A percentile compares a stretch with the other conserved stretches of the same genome.
These are phyloP conservation scores for Pseudozyma tsukubaensis DNA, from an alignment of 1,284 basidiomycete genomes.

Conservation along the genomic window DNA sequence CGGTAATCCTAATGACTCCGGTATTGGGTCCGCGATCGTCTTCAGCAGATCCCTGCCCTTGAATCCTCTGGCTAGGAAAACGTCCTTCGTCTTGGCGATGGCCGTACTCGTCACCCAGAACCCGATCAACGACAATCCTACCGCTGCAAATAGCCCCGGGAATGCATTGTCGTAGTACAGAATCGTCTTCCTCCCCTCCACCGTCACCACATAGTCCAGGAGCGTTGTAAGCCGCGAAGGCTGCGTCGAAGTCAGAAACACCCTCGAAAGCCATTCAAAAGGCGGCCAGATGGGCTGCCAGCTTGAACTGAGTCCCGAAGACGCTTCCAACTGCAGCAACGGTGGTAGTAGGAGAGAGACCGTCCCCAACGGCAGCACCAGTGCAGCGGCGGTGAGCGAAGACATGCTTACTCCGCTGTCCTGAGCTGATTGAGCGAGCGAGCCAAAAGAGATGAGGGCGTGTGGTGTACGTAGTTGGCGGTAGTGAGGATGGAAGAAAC, in stretches of 20 bases:
- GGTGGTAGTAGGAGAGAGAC: constrained; percentile 26
- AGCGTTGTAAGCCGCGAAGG: constrained; percentile 14
- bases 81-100: constrained; percentile 43
- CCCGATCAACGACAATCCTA: constrained; percentile 47
- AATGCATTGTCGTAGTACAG: constrained; percentile 47
- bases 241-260: constrained; percentile 11
- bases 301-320: neutral
- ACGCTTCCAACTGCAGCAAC: constrained; percentile 26
- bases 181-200: constrained; percentile 5
- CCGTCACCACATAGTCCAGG: constrained; percentile 7
- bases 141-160: constrained; percentile 46
- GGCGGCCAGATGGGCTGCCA: constrained; percentile 25
- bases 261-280: constrained; percentile 18
- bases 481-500: constrained; percentile 2
- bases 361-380: constrained; percentile 27
- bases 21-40: constrained; percentile 72
- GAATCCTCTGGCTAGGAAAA: constrained; percentile 59
- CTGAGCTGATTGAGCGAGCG: neutral
- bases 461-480: neutral
- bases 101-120: constrained; percentile 39
- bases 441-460: neutral
- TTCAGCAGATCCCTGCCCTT: constrained; percentile 65
- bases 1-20: constrained; percentile 91
- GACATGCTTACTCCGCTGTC: constrained; percentile 4
- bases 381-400: constrained; percentile 20